A percentile compares a stretch with the other conserved stretches of the same genome.
Evolutionary conservation across 345 rosid species (phyloP).

Genomic region (Litchi chinensis): DNA sequence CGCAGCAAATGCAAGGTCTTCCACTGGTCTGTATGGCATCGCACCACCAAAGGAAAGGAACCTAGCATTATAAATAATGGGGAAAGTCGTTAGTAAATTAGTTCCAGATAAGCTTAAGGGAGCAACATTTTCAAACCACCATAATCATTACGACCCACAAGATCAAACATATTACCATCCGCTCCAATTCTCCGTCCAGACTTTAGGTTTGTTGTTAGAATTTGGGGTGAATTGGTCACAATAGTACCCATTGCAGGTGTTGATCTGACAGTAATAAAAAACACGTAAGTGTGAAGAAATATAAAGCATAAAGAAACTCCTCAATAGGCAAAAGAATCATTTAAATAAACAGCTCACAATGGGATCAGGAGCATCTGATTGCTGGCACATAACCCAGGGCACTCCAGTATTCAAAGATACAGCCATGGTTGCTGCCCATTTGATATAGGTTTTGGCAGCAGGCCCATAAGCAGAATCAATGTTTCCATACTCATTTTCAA

Average conservation of each 20-base stretch:
- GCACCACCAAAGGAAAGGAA: conserved; percentile 77
- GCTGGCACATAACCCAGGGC: conserved; percentile 99
- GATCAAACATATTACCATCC: conserved; percentile 67
- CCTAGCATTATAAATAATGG: conserved; percentile 45
- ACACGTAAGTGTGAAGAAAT: conserved; percentile 3
- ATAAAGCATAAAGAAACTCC: conserved; percentile 9
- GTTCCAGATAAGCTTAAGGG: neutral
- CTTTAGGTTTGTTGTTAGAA: conserved; percentile 78
- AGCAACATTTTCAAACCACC: conserved; percentile 21
- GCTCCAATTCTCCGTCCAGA: conserved; percentile 99
- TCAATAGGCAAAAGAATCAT: conserved; percentile 8
- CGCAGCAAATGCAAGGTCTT: conserved; percentile 91
- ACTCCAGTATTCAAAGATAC: conserved; percentile 81
- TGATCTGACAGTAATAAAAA: conserved; percentile 55
- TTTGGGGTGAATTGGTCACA: conserved; percentile 98
- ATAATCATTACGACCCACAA: conserved; percentile 4
- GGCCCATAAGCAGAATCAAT: conserved; percentile 67
- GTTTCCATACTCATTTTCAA: conserved; percentile 97
- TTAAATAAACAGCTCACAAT: conserved; percentile 51
- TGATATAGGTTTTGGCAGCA: conserved; percentile 71
- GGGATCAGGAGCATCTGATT: conserved; percentile 91
- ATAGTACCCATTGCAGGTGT: conserved; percentile 96
- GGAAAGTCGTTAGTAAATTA: conserved; percentile 8
- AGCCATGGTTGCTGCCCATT: conserved; percentile 97
- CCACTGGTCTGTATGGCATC: conserved; percentile 84